Conservation (phyloP, 108 stramenopile species). For the Pseudonitzschia multistriata region DNA sequence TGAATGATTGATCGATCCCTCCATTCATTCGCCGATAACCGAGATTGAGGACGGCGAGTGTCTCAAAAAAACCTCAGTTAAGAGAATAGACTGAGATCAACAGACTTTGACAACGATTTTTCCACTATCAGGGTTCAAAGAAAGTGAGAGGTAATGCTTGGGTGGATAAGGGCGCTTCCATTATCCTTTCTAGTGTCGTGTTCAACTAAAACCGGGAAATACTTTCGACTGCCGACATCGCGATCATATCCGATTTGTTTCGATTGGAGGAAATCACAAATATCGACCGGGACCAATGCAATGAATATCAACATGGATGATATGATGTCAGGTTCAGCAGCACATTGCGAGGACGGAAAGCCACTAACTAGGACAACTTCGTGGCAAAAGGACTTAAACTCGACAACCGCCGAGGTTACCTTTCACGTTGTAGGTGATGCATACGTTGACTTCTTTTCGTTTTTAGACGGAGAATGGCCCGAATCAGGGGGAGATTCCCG, state of each 20-base stretch:
- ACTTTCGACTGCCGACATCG: neutral
- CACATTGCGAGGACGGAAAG: neutral
- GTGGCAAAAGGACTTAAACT: neutral
- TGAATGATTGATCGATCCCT: no score
- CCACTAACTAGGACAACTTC: neutral
- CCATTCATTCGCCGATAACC: neutral
- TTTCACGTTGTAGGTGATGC: constrained; percentile 74
- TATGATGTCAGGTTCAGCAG: neutral
- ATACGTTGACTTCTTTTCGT: constrained; percentile 72
- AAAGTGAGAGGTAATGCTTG: neutral
- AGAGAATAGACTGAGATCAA: neutral
- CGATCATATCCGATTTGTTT: neutral
- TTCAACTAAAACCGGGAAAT: constrained; percentile 1
- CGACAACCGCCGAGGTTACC: constrained; percentile 10
- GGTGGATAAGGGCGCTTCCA: constrained; percentile 1
- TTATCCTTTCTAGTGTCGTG: neutral
- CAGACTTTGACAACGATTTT: neutral
- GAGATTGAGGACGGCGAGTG: neutral
- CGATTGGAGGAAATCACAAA: neutral
- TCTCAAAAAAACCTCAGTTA: neutral
- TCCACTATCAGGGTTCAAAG: neutral
- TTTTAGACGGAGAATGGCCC: constrained; percentile 48
- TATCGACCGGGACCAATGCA: neutral
- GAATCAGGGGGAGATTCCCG: constrained; percentile 68
- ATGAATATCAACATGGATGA: neutral